These are phyloP conservation scores for Asterochloris erici DNA, from an alignment of 139 green algal species.

Conservation along the genomic window DNA sequence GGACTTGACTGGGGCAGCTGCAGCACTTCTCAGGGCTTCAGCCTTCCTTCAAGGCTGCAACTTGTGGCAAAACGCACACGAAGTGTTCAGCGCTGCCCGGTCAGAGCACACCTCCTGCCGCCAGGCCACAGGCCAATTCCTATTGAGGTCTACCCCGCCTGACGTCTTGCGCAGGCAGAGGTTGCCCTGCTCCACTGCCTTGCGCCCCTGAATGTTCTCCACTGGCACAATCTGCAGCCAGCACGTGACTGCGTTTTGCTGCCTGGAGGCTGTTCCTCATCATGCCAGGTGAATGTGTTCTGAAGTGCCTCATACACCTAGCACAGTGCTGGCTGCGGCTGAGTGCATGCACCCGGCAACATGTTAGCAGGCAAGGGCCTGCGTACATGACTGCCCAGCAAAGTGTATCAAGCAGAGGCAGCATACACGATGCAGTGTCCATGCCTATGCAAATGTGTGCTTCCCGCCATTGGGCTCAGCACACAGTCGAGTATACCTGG, in stretches of 20 bases:
- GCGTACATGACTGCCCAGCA: too few species aligned
- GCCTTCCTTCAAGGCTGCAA: neutral
- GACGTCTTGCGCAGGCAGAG: constrained; percentile 49
- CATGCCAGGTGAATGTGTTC: too few species aligned
- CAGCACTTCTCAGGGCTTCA: neutral
- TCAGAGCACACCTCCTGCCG: constrained; percentile 17
- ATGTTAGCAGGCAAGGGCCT: too few species aligned
- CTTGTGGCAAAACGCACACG: neutral
- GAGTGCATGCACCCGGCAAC: too few species aligned
- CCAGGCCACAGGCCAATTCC: constrained; percentile 57
- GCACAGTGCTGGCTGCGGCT: too few species aligned
- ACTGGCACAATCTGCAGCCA: constrained; percentile 41
- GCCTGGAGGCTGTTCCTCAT: neutral
- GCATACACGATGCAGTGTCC: too few species aligned
- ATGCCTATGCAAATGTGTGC: too few species aligned
- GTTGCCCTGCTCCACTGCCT: constrained; percentile 38
- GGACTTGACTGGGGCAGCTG: too few species aligned
- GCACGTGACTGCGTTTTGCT: neutral
- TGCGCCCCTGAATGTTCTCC: constrained; percentile 41
- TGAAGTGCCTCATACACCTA: too few species aligned
- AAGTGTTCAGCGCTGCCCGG: neutral
- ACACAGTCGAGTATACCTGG: too few species aligned
- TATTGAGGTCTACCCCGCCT: constrained; percentile 55
- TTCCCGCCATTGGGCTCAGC: too few species aligned
- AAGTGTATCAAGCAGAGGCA: too few species aligned